Percentiles rank a stretch among this genome's conserved stretches.
Evolutionary conservation across 2,329 filamentous ascomycete genomes (phyloP).

Genomic region (Didymella arachidicola): DNA sequence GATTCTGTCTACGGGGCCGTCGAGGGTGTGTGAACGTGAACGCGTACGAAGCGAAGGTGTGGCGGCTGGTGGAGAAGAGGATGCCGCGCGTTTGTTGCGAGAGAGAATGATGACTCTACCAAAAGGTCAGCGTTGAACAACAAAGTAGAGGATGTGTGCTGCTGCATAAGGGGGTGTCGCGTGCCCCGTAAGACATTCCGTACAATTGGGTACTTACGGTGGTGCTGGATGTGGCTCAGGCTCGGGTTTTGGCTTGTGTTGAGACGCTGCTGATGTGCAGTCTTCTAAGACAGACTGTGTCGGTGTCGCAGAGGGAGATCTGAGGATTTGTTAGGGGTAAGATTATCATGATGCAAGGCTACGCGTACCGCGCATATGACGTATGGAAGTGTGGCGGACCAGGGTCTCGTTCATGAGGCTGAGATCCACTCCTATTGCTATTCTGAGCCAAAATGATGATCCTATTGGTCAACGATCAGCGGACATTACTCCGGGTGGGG

Average conservation of each 20-base stretch:
- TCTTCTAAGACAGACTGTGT: constrained; percentile 16
- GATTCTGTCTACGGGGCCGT: constrained; percentile 2
- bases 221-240: constrained; percentile 21
- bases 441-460: constrained; percentile 39
- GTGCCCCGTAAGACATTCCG: neutral
- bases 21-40: neutral
- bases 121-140: neutral
- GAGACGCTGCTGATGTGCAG: neutral
- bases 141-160: neutral
- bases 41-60: neutral
- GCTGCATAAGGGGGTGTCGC: neutral
- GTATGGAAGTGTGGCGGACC: constrained; percentile 28
- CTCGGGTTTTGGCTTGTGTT: constrained; percentile 12
- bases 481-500: constrained; percentile 4
- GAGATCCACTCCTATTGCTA: constrained; percentile 26
- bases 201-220: constrained; percentile 19
- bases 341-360: constrained; percentile 20
- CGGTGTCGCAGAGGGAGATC: constrained; percentile 1
- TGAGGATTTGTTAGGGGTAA: constrained; percentile 14
- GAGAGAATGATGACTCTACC: constrained; percentile 32
- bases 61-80: constrained; percentile 14
- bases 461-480: constrained; percentile 26
- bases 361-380: constrained; percentile 37
- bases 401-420: constrained; percentile 34
- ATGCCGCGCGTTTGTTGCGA: constrained; percentile 20